These are phyloP conservation scores for Serpula lacrymans DNA, from an alignment of 768 basidiomycete genomes.

Conservation along the genomic window DNA sequence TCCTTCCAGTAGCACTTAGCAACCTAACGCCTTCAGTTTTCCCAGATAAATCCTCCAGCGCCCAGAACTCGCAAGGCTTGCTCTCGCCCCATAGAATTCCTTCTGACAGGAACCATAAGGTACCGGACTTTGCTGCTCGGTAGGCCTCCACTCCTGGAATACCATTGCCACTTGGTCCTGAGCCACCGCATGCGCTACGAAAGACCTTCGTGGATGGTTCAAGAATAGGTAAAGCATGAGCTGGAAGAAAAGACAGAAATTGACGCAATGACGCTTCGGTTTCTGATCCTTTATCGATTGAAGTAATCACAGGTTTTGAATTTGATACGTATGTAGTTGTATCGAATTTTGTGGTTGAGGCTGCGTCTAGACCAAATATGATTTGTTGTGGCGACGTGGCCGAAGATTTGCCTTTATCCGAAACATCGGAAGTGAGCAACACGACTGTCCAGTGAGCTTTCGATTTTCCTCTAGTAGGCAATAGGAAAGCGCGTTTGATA, in stretches of 20 bases:
- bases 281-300: conserved; percentile 47
- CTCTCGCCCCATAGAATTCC: conserved; percentile 75
- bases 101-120: conserved; percentile 64
- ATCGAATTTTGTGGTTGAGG: conserved; percentile 41
- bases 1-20: conserved; percentile 62
- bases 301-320: conserved; percentile 22
- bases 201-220: conserved; percentile 53
- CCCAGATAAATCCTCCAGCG: conserved; percentile 52
- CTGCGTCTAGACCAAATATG: conserved; percentile 70
- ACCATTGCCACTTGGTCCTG: conserved; percentile 32
- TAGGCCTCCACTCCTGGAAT: conserved; percentile 68
- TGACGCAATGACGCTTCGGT: conserved; percentile 47
- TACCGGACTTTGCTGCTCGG: conserved; percentile 67
- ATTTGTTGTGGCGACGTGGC: conserved; percentile 45
- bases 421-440: conserved; percentile 54
- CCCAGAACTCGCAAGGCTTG: conserved; percentile 78
- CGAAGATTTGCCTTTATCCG: conserved; percentile 40
- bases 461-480: conserved; percentile 71
- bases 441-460: conserved; percentile 74
- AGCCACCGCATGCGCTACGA: conserved; percentile 45
- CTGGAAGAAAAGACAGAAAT: conserved; percentile 50
- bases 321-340: conserved; percentile 35
- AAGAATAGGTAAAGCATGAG: conserved; percentile 35
- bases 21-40: conserved; percentile 49
- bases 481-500: conserved; percentile 61